Base-by-base conservation (phyloP, 371 early-diverging fungal species). In the Gilbertella persicaria region DNA sequence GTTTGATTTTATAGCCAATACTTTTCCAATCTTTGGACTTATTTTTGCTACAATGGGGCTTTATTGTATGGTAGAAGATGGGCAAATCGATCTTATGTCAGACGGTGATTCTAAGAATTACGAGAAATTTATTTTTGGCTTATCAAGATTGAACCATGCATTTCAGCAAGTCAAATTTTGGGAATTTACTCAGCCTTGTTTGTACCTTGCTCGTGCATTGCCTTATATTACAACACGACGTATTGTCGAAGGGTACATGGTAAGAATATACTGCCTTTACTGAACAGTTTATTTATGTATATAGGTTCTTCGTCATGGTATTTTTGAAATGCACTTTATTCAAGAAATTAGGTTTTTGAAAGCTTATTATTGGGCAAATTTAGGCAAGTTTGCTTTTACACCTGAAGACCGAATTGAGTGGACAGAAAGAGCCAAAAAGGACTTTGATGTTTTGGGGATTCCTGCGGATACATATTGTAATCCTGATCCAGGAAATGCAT, bases 161-260 rank as follows among this genome's bases (percentile, higher is more conserved):
- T 72, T 70, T 44, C 71, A 72, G 24, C 68, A 65, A 43, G 71
- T 73, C 35, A 73, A 72, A 9, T 76, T 68, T 30, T 76, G 77
- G 77, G 73, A 73, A 26, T 72, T 72, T 46, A 66, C 65, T 3
- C 72, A 76, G 20, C 77, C 77, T 4, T 66, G 70, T 36, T 50
- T 76, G 2, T 76, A 73, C 47, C 53, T 76, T 17, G 73, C 77
- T 1, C 61, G 73, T 12, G 77, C 77, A 6, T 25, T 76, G 8
- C 77, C 77, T 5, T 76, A 73, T 45, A 57, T 76, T 26, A 50
- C 62, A 46, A 73, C 77, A n/a, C 51, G 69, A 10, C 63, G 77
- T 16, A 68, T 62, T 7, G 77, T 76, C 0, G 77, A 76, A 59
- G 77, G 70, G 9, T 76, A 66, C 24, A 58, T 61, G 60, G 77